These are phyloP conservation scores for Silybum marianum DNA, from an alignment of 129 eudicot genomes.

Conservation along the genomic window DNA sequence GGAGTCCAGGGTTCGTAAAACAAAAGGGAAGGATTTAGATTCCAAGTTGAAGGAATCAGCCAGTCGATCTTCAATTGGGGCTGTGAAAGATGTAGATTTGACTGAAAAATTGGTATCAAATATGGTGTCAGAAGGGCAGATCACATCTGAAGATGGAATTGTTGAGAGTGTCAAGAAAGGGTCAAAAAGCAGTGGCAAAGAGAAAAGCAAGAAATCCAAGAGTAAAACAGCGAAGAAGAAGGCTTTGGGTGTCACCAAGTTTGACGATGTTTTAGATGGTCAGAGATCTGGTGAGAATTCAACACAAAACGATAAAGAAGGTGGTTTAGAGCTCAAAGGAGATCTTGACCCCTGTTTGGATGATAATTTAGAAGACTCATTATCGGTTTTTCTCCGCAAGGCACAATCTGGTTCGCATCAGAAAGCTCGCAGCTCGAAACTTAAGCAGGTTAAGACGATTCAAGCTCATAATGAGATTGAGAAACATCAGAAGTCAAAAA, in stretches of 20 bases:
- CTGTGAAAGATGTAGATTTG: slow-evolving; percentile 33
- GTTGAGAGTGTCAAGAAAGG: slow-evolving; percentile 27
- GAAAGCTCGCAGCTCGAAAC: slow-evolving; percentile 46
- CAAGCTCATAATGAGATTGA: slow-evolving; percentile 29
- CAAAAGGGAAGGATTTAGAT: slow-evolving; percentile 30
- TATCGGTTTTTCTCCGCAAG: slow-evolving; percentile 63
- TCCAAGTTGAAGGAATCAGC: slow-evolving; percentile 23
- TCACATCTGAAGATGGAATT: slow-evolving; percentile 32
- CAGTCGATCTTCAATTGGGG: slow-evolving; percentile 29
- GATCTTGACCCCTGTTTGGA: slow-evolving; percentile 22
- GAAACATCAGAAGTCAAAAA: slow-evolving; percentile 15
- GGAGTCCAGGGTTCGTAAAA: slow-evolving; percentile 37
- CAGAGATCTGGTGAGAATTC: slow-evolving; percentile 25
- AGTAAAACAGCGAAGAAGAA: slow-evolving; percentile 30
- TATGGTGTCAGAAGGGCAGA: slow-evolving; percentile 22
- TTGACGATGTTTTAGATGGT: slow-evolving; percentile 14
- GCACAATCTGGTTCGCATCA: slow-evolving; percentile 54
- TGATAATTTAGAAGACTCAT: slow-evolving; percentile 60
- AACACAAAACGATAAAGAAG: slow-evolving; percentile 27
- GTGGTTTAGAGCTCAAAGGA: slow-evolving; percentile 16
- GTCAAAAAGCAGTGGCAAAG: slow-evolving; percentile 27
- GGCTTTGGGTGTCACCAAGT: slow-evolving; percentile 14
- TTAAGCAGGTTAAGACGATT: slow-evolving; percentile 39
- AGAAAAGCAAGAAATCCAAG: slow-evolving; percentile 40
- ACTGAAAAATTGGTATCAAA: slow-evolving; percentile 24